Base-by-base conservation (phyloP, 2,329 filamentous ascomycete species). In the Trichophaea hybrida region DNA sequence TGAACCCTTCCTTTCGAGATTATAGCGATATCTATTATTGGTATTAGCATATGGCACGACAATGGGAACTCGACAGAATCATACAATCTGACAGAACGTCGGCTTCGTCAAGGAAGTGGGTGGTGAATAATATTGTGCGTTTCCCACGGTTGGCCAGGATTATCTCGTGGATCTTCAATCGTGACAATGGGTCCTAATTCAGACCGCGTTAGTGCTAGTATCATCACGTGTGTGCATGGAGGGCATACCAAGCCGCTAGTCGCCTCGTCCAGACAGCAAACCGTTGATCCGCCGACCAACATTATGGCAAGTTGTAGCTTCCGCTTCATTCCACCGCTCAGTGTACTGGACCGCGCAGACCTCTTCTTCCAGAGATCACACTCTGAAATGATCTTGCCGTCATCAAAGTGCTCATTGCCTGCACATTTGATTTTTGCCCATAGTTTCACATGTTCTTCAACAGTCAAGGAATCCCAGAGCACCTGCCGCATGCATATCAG, bases 241-340 rank as follows among this genome's bases (percentile, higher is more conserved):
- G 24, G 24, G 24, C 69, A 95, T 44, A 44, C 90, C 17, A 96
- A 77, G 12, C 90, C 91, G 61, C 85, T 89, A 43, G 85, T 90
- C 10, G 94, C 88, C 72, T 96, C 91, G 66, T 96, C 90, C 4
- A 96, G 82, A 68, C 88, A 93, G 73, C 90, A 95, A 0, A 96
- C 84, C 31, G 82, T 82, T 63, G 86, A 91, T 8, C 88, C 89
- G 62, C 91, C 90, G 2, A 88, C 93, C 67, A 96, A 82, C 88
- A 95, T 95, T 82, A 95, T 91, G 4, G 88, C 89, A 1, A 96
- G 77, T 71, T 96, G 90, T 6, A 95, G 77, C 71, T 96, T 96
- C 56, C 90, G 78, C 74, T 94, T 95, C 72, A 96, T 90, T 0
- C 90, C 90, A 7, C 90, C 90, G 1, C 88, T 94, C 0, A 96